phyloP scores from a whole-genome alignment of 202 grass and related monocot genomes.

The Eragrostis tef region DNA sequence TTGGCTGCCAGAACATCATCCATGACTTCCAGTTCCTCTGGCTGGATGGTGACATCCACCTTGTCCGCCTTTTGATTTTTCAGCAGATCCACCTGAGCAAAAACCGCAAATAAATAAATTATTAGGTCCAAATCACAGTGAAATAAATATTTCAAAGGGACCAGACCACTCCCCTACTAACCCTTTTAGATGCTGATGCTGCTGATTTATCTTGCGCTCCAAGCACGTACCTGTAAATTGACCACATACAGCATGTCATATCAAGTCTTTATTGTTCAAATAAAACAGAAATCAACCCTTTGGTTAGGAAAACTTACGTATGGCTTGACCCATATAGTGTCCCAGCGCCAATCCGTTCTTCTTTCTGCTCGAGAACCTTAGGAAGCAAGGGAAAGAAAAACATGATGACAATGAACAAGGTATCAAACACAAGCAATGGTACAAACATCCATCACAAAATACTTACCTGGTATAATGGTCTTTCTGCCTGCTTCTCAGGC shows the following conservation, averaged over 20 bases:
- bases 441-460: background rate
- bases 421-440: background rate
- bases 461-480: constrained; percentile 84
- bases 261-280: background rate
- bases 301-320: constrained; percentile 57
- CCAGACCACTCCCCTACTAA: constrained; percentile 33
- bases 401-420: constrained; percentile 23
- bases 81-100: constrained; percentile 84
- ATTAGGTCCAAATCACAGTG: background rate
- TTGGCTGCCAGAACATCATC: constrained; percentile 97
- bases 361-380: constrained; percentile 91
- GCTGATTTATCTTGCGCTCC: constrained; percentile 75
- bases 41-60: constrained; percentile 97
- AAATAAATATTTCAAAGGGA: background rate
- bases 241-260: constrained; percentile 14
- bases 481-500: constrained; percentile 72
- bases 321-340: constrained; percentile 82
- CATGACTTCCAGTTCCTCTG: constrained; percentile 94
- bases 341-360: constrained; percentile 83
- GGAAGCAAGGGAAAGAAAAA: constrained; percentile 17
- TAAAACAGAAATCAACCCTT: constrained; percentile 5
- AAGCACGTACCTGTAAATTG: constrained; percentile 68
- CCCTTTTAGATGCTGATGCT: constrained; percentile 74
- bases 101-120: background rate
- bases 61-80: constrained; percentile 92